A percentile compares a stretch with the other conserved stretches of the same genome.
phyloP scores from a whole-genome alignment of 169 alveolate species.

The Besnoitia besnoiti region DNA sequence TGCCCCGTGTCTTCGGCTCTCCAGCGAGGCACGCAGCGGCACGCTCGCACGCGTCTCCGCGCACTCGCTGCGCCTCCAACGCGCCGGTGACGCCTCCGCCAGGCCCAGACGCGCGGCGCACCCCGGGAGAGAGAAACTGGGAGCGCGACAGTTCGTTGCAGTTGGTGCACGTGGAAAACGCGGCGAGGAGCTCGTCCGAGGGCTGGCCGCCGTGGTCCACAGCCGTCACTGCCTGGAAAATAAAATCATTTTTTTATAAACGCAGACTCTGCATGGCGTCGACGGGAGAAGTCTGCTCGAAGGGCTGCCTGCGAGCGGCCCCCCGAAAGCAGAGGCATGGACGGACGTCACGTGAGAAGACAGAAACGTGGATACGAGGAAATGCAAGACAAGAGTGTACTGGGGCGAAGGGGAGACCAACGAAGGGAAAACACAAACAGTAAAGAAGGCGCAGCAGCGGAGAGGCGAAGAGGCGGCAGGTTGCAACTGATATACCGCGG shows the following conservation, averaged over 20 bases:
- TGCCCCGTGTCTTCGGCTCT: not conserved
- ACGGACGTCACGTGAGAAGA: not conserved
- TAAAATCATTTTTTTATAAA: too few relatives aligned
- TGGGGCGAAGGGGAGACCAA: not conserved
- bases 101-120: not conserved
- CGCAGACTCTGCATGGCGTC: too few relatives aligned
- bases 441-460: not conserved
- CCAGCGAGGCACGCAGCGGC: not conserved
- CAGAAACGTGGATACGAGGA: not conserved
- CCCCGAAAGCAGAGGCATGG: not conserved
- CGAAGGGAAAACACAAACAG: not conserved
- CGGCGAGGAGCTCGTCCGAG: slow-evolving; percentile 45
- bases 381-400: not conserved
- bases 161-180: slow-evolving; percentile 54
- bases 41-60: not conserved
- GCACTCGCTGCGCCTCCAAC: not conserved
- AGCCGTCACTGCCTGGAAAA: slow-evolving; percentile 15
- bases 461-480: not conserved
- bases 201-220: slow-evolving; percentile 56
- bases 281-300: not conserved
- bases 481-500: too few relatives aligned
- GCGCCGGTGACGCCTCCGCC: not conserved
- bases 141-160: slow-evolving; percentile 54
- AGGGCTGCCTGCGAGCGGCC: not conserved
- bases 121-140: not conserved